Evolutionary conservation across 352 stramenopile species (phyloP), one percentile per base, ranked within the genome.

Genomic region (Phytophthora quininea): DNA sequence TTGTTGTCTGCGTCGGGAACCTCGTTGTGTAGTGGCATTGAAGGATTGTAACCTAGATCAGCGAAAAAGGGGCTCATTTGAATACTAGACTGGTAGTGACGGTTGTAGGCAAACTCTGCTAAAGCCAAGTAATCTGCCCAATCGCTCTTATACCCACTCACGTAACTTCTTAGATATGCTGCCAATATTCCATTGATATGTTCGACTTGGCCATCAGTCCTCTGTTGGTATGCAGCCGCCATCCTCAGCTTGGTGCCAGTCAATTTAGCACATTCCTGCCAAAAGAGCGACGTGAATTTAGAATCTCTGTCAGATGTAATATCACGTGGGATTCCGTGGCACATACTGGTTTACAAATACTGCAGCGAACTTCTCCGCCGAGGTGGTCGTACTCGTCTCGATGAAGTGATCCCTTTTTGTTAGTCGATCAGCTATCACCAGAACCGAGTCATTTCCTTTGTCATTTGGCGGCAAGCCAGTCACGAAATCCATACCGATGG

Each of bases 401-500:
- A 67, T 33, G 11, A 67, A 62, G 11, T 62, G 52, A 1, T 19
- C 51, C 12, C 60, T n/a, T 24, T 67, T 62, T 1, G 19, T 61
- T 15, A 67, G 27, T 14, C 43, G 35, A 40, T 62, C 60, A 9
- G 11, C 50, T 40, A 62, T 62, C 0, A 62, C 51, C 5, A 62
- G 15, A 2, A 67, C 33, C 2, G 60, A 30, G 35, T 66, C n/a
- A 30, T 54, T 54, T 32, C 40, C 40, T 6, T 4, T 10, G 1
- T 30, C 8, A 46, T 38, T 66, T 3, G 9, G 6, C 3, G 50
- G 58, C 3, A 66, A 24, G 5, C 42, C 50, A 48, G 5, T 59
- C 10, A 67, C 32, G 10, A 67, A 60, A 27, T 67, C 51, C 51
- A 67, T 67, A 37, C 42, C 52, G 12, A 67, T 57, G 3, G 43